Base-by-base conservation (phyloP, 306 rosid genomes). In the Echinosophora koreensis region DNA sequence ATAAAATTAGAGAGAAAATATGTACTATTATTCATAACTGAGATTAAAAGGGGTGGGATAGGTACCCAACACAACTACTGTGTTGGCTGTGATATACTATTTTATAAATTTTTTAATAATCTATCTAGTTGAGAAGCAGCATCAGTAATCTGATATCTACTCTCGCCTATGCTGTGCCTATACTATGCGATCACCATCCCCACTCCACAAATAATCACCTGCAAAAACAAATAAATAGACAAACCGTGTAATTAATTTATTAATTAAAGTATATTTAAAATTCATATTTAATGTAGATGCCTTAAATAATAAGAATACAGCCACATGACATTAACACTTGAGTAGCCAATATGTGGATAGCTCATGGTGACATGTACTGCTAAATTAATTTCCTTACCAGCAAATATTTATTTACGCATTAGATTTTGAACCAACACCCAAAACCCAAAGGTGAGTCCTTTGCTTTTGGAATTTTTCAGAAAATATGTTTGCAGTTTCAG, bases 161-260 rank as follows among this genome's bases (percentile, higher is more conserved):
- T 32, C 61, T 60, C 34, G 9, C 47, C 69, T 74, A 47, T 32
- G 69, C 71, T 22, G 22, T 22, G 22, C 49, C 61, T 57, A 56
- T 56, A 56, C 67, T 58, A 58, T 47, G 70, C 52, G 16, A 39
- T 44, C 71, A 35, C 52, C 79, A 74, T 74, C 62, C 62, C 38
- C 71, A 47, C 51, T 49, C 12, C 71, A 75, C 71, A 74, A 47
- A 49, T 47, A 47, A 47, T 61, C 61, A 62, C 79, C 71, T 75
- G 65, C 49, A 62, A 47, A 12, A 1, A 60, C 62, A 74, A 47
- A 22, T 22, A 22, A 28, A 34, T n/a, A n/a, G 8, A 49, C 52
- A 75, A 75, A 60, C 59, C 0, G 4, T 62, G 51, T 13, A 34
- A 49, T 62, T 47, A 63, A 2, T 51, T 62, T 17, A 22, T 52